Base-by-base conservation (phyloP, 208 protist species). In the Leishmania braziliensis region DNA sequence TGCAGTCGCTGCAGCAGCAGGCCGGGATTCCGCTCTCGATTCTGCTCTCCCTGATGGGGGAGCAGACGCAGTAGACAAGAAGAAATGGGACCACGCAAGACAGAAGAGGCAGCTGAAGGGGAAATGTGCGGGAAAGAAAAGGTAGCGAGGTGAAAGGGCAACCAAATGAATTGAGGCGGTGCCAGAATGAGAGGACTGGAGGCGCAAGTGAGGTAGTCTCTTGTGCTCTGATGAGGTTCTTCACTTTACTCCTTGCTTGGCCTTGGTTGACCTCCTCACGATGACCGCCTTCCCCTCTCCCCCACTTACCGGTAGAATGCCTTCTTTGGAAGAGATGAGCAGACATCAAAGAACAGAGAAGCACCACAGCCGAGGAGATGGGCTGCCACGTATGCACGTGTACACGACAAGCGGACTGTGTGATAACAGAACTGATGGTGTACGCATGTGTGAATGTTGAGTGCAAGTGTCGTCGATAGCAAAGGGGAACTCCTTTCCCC, bases 1-100 rank as follows among this genome's bases (percentile, higher is more conserved):
- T 97, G 60, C 91, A 95, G 82, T 84, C 91, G 50, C 86, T 96
- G 46, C 92, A 96, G 85, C 90, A 97, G 88, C 94, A 94, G 80
- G 87, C 93, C 78, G 91, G 91, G 51, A 88, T 97, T n/a, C 94
- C 94, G 18, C 82, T 97, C n/a, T 90, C 92, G 0, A 89, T 95
- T 36, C 79, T 97, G 73, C 84, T 97, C 12, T 96, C 92, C 29
- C 80, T 96, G 62, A 93, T 97, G 79, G 85, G 90, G 50, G 90
- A 93, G 43, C 84, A 87, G 65, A 75, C 83, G 43, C 84, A 94
- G 66, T 83, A 82, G 53, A 6, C 46, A 53, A 51, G 20, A 72
- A 29, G 36, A 71, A 20, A 71, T 5, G 50, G 39, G 39, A 14
- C 12, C 10, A 46, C 10, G 20, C 14, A 6, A 69, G 8, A 33